Evolutionary conservation across 257 asterid species (phyloP), one percentile per base, ranked within the genome.

Genomic region (Plantago major): DNA sequence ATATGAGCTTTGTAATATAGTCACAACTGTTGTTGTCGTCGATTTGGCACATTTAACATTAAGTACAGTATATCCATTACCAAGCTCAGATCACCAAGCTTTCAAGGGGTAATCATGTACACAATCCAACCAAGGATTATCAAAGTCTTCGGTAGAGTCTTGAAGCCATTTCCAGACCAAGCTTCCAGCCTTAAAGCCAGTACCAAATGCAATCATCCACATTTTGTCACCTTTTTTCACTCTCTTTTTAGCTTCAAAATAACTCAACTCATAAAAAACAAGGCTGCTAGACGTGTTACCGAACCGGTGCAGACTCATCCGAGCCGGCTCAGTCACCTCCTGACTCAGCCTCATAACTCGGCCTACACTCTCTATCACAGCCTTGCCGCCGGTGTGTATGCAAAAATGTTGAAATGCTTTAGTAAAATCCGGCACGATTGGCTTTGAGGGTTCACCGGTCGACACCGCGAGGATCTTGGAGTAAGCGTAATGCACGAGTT

Each of bases 141-240:
- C 95, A 17, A 8, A 3, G 12, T 82, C 95, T 60, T 65, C 74
- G 0, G 37, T 71, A 11, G 88, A 82, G 63, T 77, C 70, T 56
- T 68, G 73, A 44, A 84, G 70, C 71, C 82, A 81, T 57, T 73
- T 76, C 91, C 90, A 85, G 3, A 85, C 76, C 58, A 84, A 61
- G 62, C 94, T 88, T 1, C 90, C 84, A 56, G 74, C 78, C 46
- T 87, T 84, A 64, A 84, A 82, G 2, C 95, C 94, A 1, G 95
- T 82, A 51, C 94, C 94, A 62, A 87, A 84, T 9, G 76, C 89
- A n/a, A 87, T 45, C 87, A 84, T 82, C 94, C 94, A 88, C 84
- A 88, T 74, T 22, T 47, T 84, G 42, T 88, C 94, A 7, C 96
- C 96, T 26, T 65, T 81, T 63, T 73, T 85, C 4, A 69, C 78